Conservation (phyloP, 1,284 basidiomycete species). For the Naganishia liquefaciens region DNA sequence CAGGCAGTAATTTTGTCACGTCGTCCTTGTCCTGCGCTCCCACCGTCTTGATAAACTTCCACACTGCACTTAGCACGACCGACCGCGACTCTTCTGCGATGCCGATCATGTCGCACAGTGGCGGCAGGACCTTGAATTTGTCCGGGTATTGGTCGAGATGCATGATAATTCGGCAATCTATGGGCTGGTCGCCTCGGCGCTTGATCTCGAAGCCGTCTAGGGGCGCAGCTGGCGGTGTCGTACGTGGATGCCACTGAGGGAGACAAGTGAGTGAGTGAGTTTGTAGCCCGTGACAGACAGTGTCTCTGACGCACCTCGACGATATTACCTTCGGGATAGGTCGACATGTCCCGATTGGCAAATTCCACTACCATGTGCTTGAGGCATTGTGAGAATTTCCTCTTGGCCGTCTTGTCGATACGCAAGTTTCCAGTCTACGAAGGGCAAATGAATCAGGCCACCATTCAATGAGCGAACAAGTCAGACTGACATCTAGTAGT, state of each 20-base stretch:
- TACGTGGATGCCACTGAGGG: slow-evolving; percentile 52
- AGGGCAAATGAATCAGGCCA: slow-evolving; percentile 52
- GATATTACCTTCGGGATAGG: slow-evolving; percentile 69
- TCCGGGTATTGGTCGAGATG: slow-evolving; percentile 85
- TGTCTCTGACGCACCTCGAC: slow-evolving; percentile 45
- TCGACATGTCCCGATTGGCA: slow-evolving; percentile 70
- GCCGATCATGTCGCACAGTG: slow-evolving; percentile 73
- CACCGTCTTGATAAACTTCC: slow-evolving; percentile 88
- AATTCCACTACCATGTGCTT: slow-evolving; percentile 83
- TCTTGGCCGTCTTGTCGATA: slow-evolving; percentile 66
- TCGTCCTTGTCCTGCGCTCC: slow-evolving; percentile 89
- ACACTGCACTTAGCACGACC: slow-evolving; percentile 78
- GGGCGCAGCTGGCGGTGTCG: slow-evolving; percentile 60
- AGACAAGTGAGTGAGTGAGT: neutral
- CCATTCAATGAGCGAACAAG: neutral
- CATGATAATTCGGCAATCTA: slow-evolving; percentile 75
- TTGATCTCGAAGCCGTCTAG: slow-evolving; percentile 87
- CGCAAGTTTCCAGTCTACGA: slow-evolving; percentile 61
- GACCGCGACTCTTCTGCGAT: slow-evolving; percentile 83
- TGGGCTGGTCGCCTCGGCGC: slow-evolving; percentile 74
- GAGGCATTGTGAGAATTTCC: slow-evolving; percentile 84
- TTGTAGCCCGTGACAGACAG: too few relatives aligned
- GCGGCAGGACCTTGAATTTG: slow-evolving; percentile 76
- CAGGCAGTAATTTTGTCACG: slow-evolving; percentile 71
- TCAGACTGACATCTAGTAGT: slow-evolving; percentile 61